Evolutionary conservation across 169 alveolate species (phyloP).

Genomic region (Eimeria brunetti): DNA sequence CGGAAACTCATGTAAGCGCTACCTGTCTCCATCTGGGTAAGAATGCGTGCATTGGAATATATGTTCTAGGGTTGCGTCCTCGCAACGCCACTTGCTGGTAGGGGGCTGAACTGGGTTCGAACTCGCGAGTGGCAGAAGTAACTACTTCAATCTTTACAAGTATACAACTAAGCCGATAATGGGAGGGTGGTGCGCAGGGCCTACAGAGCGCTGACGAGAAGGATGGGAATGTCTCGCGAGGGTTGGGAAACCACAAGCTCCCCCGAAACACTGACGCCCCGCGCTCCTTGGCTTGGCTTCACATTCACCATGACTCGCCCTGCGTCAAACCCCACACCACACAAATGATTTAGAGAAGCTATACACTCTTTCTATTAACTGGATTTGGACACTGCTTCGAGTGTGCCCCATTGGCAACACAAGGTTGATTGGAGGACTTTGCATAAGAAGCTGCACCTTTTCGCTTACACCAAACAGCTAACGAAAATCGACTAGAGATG

Average conservation of each 20-base stretch:
- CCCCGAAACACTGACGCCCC: neutral
- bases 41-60: neutral
- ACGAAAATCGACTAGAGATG: neutral
- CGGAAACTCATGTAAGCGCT: neutral
- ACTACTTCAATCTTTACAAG: neutral
- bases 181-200: neutral
- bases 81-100: neutral
- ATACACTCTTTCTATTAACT: neutral
- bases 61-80: neutral
- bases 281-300: neutral
- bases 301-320: constrained; percentile 39
- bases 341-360: neutral
- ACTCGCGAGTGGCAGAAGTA: neutral
- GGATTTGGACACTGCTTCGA: neutral
- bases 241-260: constrained; percentile 54
- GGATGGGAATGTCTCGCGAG: constrained; percentile 49
- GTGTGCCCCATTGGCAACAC: neutral
- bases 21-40: neutral
- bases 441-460: neutral
- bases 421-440: neutral
- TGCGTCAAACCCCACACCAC: neutral
- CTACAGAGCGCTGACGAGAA: constrained; percentile 25
- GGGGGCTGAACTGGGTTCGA: neutral
- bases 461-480: neutral
- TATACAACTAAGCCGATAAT: neutral